phyloP scores from a whole-genome alignment of 1,284 basidiomycete genomes.

The Meira nashicola region DNA sequence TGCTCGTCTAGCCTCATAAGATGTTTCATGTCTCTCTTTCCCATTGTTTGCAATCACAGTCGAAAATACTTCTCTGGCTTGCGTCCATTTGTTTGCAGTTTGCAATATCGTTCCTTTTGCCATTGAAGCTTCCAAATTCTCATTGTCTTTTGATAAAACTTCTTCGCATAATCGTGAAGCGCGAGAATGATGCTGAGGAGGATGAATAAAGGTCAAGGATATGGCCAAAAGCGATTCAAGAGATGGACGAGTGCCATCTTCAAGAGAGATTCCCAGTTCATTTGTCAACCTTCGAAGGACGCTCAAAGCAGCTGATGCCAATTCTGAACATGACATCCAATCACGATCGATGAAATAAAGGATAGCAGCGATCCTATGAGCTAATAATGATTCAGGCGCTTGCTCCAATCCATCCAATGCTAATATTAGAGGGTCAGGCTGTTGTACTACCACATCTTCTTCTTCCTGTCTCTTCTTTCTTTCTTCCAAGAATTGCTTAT shows the following conservation, averaged over 20 bases:
- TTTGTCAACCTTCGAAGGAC: conserved; percentile 18
- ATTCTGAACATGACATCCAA: conserved; percentile 56
- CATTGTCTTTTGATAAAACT: conserved; percentile 62
- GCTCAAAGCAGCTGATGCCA: conserved; percentile 23
- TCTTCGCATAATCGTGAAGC: conserved; percentile 71
- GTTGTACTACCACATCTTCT: conserved; percentile 21
- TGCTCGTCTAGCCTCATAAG: no score
- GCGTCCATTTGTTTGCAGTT: conserved; percentile 64
- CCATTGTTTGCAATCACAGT: conserved; percentile 47
- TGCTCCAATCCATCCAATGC: conserved; percentile 59
- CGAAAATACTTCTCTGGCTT: conserved; percentile 65
- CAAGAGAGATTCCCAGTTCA: conserved; percentile 65
- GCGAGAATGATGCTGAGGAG: conserved; percentile 80
- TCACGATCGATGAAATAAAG: conserved; percentile 73
- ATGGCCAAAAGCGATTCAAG: conserved; percentile 66
- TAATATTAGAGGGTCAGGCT: conserved; percentile 34
- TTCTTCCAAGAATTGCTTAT: conserved; percentile 33
- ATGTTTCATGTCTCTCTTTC: not conserved
- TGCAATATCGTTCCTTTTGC: conserved; percentile 72
- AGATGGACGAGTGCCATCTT: conserved; percentile 64
- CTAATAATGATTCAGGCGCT: conserved; percentile 65
- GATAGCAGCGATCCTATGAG: conserved; percentile 67
- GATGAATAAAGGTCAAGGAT: conserved; percentile 75
- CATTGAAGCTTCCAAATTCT: conserved; percentile 68
- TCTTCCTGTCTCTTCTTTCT: conserved; percentile 24